Base-by-base conservation (phyloP, 176 grass and related monocot genomes). In the Eragrostis nindensis region DNA sequence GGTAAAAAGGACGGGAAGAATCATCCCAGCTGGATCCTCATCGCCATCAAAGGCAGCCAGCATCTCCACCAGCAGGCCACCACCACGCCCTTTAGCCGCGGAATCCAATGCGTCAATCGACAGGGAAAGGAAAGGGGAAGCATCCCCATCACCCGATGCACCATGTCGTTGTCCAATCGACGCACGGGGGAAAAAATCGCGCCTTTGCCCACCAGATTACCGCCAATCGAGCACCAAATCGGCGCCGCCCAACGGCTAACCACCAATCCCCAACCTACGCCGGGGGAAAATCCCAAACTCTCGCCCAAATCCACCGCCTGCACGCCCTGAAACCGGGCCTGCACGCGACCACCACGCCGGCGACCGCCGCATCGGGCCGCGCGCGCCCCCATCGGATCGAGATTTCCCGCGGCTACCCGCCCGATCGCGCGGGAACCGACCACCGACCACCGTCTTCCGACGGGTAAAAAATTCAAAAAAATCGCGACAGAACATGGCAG, bases 61-160 rank as follows among this genome's bases (percentile, higher is more conserved):
- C 74, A 62, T 68, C 80, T 61, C 52, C 25, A 79, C 38, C 62
- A 79, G 36, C 62, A 74, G 57, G 57, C 22, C 57, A 61, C 57
- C 57, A 14, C 62, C 74, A 82, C 86, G 80, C 18, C 45, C 86
- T 63, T 89, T 70, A 68, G 75, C 30, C 64, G n/a, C 60, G 71
- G 65, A 91, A 91, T 87, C 77, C 13, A 85, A 86, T 80, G 77
- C 70, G 68, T 45, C 42, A 68, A 85, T 72, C 57, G 17, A 75
- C 41, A 45, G 40, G 1, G 19, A 38, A 86, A 80, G 29, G 46
- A 61, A 56, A 75, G 21, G 54, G 45, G 68, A 48, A 40, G 56
- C 73, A 87, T 87, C 81, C 82, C 63, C 70, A 83, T 91, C 83
- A 87, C 49, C 78, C 57, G 81, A 83, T 91, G 49, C 40, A 66